Base-by-base conservation (phyloP, 2,329 filamentous ascomycete species). In the Epichloe gansuensis region DNA sequence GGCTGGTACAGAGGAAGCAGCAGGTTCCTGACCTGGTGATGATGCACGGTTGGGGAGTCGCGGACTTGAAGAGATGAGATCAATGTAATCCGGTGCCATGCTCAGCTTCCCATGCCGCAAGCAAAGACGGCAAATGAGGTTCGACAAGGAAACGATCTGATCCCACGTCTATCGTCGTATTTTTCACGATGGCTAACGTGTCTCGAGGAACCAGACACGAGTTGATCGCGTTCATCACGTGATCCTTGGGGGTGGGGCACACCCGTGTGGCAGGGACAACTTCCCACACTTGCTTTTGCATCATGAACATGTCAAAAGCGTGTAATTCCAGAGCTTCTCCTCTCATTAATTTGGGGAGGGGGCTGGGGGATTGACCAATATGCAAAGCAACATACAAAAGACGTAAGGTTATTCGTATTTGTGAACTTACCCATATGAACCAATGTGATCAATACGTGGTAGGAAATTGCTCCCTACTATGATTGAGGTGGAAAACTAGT, bases 41-140 rank as follows among this genome's bases (percentile, higher is more conserved):
- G 35, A 8, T 28, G 50, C 13, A 21, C 11, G 23, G 5, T n/a
- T 15, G 38, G 25, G n/a, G 9, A 51, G 50, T 43, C 57, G 52
- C 5, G 67, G 67, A 28, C 68, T 70, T 8, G 68, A 70, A 15
- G 68, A 70, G 21, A 69, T 57, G 28, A 70, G 65, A 54, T 69
- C 65, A 51, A 70, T 69, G 34, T 70, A 58, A 12, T 67, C 59
- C 2, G 59, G 56, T 7, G 62, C 58, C 67, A 69, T 69, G 17
- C 3, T 21, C n/a, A 28, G 17, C 4, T 7, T 21, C 13, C 8
- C 13, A 11, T 45, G 12, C 48, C 23, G 28, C n/a, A 13, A 38
- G 21, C 9, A 28, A 35, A 12, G 15, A 21, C 34, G 23, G 21
- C 34, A 39, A 28, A 11, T 6, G 28, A 12, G n/a, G 23, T 35